Base-by-base conservation (phyloP, 2,329 filamentous ascomycete species). In the Cytospora piceae region DNA sequence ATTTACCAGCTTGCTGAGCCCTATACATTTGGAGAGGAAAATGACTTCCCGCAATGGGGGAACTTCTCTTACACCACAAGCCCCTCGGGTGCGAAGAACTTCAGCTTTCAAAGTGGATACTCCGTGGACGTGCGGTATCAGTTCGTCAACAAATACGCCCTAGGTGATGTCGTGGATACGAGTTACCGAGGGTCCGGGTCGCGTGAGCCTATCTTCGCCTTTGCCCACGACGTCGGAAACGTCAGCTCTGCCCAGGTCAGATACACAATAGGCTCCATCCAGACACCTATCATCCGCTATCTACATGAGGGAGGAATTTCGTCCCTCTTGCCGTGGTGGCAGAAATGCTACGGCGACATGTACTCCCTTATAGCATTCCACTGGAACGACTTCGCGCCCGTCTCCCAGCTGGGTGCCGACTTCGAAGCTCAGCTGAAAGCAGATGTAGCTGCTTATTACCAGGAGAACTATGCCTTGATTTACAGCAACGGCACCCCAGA, bases 121-220 rank as follows among this genome's bases (percentile, higher is more conserved):
- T 88, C 90, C 12, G 81, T 80, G 8, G 69, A 81, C 7, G 79
- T 93, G 24, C 84, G 91, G 58, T 85, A 86, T 67, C 79, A 81
- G 0, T 94, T 94, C 75, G 85, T 90, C 3, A 80, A 81, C 65
- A 87, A 83, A 14, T 86, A 88, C 4, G 83, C 81, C 1, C 76
- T 94, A n/a, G 80, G 83, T 61, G 90, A 94, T 72, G 74, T 80
- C 37, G 82, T 88, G 27, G 91, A 94, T 71, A 74, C 77, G 17
- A 75, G 78, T 0, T 92, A 88, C 75, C 85, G 91, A 5, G 77
- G 81, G 4, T 90, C 93, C 68, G 88, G 89, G 79, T 88, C 93
- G 60, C 83, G 90, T 24, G 89, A 93, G 73, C 91, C 91, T 0
- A 87, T 93, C 2, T 93, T 94, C 76, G 90, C 91, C 0, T 94